A percentile compares a stretch with the other conserved stretches of the same genome.
phyloP scores from a whole-genome alignment of 176 grass and related monocot genomes.

The Aegilops longissima region DNA sequence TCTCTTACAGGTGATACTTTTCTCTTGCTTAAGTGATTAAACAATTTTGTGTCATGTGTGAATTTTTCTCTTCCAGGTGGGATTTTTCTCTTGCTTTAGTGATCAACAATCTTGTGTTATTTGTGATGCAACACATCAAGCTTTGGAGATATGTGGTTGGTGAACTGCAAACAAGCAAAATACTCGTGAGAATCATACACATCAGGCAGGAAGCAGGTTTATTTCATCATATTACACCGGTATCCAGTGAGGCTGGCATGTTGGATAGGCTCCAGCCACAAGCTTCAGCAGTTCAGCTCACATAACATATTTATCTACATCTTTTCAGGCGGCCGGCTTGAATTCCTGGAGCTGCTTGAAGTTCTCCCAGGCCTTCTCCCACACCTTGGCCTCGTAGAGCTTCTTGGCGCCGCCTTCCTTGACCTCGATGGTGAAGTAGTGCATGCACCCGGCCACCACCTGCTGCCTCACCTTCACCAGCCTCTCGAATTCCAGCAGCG shows the following conservation, averaged over 20 bases:
- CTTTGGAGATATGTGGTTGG: not conserved
- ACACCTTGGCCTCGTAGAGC: slow-evolving; percentile 61
- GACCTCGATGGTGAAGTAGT: slow-evolving; percentile 68
- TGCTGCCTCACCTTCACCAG: slow-evolving; percentile 66
- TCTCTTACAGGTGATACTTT: too few relatives aligned
- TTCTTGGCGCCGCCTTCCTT: slow-evolving; percentile 54
- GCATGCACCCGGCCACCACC: slow-evolving; percentile 50
- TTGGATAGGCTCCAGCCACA: not conserved
- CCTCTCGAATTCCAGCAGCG: slow-evolving; percentile 51
- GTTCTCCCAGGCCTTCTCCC: slow-evolving; percentile 58
- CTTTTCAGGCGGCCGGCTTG: slow-evolving; percentile 30
- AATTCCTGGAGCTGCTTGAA: slow-evolving; percentile 70
- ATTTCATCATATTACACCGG: slow-evolving; percentile 20
- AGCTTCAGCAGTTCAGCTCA: not conserved
- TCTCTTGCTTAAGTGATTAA: too few relatives aligned
- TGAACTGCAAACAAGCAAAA: not conserved
- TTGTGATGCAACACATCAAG: not conserved
- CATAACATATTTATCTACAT: not conserved
- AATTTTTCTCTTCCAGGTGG: too few relatives aligned
- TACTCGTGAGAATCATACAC: too few relatives aligned
- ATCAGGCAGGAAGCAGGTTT: slow-evolving; percentile 2
- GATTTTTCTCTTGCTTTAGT: too few relatives aligned
- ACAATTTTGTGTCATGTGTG: too few relatives aligned
- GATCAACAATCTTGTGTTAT: too few relatives aligned
- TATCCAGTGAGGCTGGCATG: not conserved